phyloP scores from a whole-genome alignment of 176 grass and related monocot genomes.

The Thalia dealbata region DNA sequence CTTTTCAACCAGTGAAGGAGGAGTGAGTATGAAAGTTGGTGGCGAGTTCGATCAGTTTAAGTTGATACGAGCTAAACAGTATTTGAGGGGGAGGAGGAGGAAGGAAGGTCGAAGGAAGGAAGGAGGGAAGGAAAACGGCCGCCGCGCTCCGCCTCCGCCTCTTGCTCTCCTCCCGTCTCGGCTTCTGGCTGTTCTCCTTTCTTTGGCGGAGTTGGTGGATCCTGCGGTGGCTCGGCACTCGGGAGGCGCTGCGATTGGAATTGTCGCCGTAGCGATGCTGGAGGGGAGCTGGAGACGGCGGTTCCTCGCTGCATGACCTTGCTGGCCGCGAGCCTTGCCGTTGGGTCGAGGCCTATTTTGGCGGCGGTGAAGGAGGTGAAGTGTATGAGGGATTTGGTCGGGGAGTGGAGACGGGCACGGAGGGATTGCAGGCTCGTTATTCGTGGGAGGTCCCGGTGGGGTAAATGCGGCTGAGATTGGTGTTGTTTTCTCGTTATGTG shows the following conservation, averaged over 20 bases:
- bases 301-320: background rate
- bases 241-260: background rate
- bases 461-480: conserved; percentile 30
- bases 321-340: background rate
- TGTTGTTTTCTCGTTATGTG: background rate
- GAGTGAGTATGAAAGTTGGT: too few relatives aligned
- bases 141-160: background rate
- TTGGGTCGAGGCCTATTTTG: background rate
- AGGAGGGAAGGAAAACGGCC: background rate
- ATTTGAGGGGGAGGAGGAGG: background rate
- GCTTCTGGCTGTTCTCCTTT: too few relatives aligned
- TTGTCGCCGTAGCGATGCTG: background rate
- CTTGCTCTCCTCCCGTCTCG: background rate
- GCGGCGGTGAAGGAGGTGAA: background rate
- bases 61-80: too few relatives aligned
- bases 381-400: conserved; percentile 6
- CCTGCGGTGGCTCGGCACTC: background rate
- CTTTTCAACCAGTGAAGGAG: too few relatives aligned
- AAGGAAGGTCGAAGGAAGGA: background rate
- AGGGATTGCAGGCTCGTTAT: conserved; percentile 24
- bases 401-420: conserved; percentile 19
- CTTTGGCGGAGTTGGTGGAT: background rate
- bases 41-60: too few relatives aligned
- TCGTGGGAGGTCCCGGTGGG: conserved; percentile 33
- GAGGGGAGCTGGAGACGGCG: background rate